Percentiles rank a stretch among this genome's conserved stretches.
These are phyloP conservation scores for Bothriochloa decipiens DNA, from an alignment of 176 grass and related monocot genomes.

Conservation along the genomic window DNA sequence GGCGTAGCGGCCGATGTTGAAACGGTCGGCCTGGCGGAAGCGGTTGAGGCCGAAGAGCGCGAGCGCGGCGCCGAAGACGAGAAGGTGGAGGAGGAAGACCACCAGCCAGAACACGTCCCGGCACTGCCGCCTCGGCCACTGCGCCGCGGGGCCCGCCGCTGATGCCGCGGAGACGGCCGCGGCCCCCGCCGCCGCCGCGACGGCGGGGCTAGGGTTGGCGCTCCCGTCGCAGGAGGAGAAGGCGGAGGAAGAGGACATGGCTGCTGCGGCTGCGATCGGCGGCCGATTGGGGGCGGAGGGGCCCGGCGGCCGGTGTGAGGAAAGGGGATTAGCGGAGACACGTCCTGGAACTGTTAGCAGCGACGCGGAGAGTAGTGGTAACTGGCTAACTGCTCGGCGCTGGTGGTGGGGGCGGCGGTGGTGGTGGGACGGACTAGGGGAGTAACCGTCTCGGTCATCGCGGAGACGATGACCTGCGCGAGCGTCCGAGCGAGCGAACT, in stretches of 20 bases:
- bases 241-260: slow-evolving; percentile 38
- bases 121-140: slow-evolving; percentile 61
- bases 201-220: slow-evolving; percentile 48
- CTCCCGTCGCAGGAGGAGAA: slow-evolving; percentile 32
- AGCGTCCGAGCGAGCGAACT: neutral
- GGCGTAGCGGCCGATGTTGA: slow-evolving; percentile 84
- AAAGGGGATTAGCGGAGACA: slow-evolving; percentile 2
- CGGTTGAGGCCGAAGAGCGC: slow-evolving; percentile 77
- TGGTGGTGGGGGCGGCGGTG: neutral
- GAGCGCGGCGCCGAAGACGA: slow-evolving; percentile 71
- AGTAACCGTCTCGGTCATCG: slow-evolving; percentile 42
- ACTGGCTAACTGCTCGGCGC: slow-evolving; percentile 29
- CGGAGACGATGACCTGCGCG: slow-evolving; percentile 13
- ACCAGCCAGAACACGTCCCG: slow-evolving; percentile 92
- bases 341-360: neutral
- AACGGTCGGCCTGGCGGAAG: slow-evolving; percentile 70
- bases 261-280: neutral
- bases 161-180: neutral
- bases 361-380: neutral
- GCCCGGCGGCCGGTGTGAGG: neutral
- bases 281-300: slow-evolving; percentile 3
- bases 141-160: slow-evolving; percentile 19
- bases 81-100: slow-evolving; percentile 80
- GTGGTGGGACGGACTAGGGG: neutral
- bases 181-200: neutral